Evolutionary conservation across 306 rosid species (phyloP).

Genomic region (Fragaria vesca): DNA sequence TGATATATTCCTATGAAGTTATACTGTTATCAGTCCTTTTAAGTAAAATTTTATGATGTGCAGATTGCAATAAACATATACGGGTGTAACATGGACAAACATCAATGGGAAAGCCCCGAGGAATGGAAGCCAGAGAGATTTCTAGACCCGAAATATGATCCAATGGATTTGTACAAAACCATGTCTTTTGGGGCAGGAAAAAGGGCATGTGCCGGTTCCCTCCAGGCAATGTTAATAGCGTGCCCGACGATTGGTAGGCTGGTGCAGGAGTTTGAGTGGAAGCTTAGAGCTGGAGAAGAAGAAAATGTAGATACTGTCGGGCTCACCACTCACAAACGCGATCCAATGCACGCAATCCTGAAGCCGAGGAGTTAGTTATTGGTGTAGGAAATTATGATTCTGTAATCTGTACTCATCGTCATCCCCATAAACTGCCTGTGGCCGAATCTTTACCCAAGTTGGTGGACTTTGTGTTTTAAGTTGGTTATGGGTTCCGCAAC

Average conservation of each 20-base stretch:
- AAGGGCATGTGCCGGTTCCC: slow-evolving; percentile 87
- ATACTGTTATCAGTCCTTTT: not conserved
- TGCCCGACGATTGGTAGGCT: slow-evolving; percentile 65
- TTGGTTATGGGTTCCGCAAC: not conserved
- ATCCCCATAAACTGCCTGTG: not conserved
- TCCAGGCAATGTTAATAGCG: slow-evolving; percentile 67
- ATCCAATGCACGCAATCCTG: slow-evolving; percentile 57
- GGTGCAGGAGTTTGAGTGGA: slow-evolving; percentile 80
- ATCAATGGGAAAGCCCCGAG: slow-evolving; percentile 66
- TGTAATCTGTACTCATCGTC: not conserved
- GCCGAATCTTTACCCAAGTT: not conserved
- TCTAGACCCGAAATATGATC: slow-evolving; percentile 59
- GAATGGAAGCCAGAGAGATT: slow-evolving; percentile 90
- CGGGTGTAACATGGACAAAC: slow-evolving; percentile 84
- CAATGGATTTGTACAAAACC: slow-evolving; percentile 69
- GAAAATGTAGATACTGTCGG: slow-evolving; percentile 75
- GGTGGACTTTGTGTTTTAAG: not conserved
- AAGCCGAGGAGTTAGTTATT: slow-evolving; percentile 43
- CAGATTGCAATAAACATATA: slow-evolving; percentile 88
- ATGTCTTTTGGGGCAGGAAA: slow-evolving; percentile 98
- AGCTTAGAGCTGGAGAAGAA: slow-evolving; percentile 60
- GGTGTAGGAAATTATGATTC: not conserved
- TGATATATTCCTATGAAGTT: not conserved
- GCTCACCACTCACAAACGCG: slow-evolving; percentile 74
- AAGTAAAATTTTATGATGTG: not conserved